Evolutionary conservation across 495 filamentous ascomycete species (phyloP), one percentile per base, ranked within the genome.

Genomic region (Beverwykella pulmonaria): DNA sequence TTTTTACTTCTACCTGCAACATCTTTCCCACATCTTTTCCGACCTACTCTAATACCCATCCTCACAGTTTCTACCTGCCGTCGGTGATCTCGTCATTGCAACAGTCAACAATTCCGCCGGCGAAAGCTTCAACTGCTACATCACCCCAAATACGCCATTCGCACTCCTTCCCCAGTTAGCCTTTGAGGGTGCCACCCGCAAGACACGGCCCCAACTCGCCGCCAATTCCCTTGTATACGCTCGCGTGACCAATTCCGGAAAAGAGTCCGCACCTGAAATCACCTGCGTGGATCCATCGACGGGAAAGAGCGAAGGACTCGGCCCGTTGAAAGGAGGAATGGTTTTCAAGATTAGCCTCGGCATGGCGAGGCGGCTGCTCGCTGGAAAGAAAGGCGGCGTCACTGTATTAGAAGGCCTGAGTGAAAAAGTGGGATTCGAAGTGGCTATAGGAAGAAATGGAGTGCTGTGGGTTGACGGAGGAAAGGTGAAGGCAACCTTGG

Each of bases 381-480:
- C 91, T 74, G 77, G 61, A 86, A 88, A 86, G 82, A 54, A 72
- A 27, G 86, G 83, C 41, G 82, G 90, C 2, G 81, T 93, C 27
- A 84, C 81, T 4, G 75, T 98, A 20, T 75, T 98, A 53, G 91
- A 96, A 63, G 90, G 92, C 71, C 77, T 98, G n/a, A 57, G 88
- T 17, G 86, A 83, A 70, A 90, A 87, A 53, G 79, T 93, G 47
- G 83, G 84, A 54, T 98, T 97, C 77, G 94, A 98, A 81, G 87
- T 94, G 63, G 94, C 94, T 3, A 91, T 97, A 26, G 95, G 95
- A 23, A 87, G 93, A 74, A 98, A 98, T 76, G 94, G 94, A 22
- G 89, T 85, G 79, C 84, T 97, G 36, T 97, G 94, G 94, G 88
- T 98, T 19, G 85, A 91, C 68, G 84, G 81, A 53, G 89, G 86